Evolutionary conservation across 306 rosid genomes (phyloP), one percentile per base, ranked within the genome.

Genomic region (Ormosia semicastrata): DNA sequence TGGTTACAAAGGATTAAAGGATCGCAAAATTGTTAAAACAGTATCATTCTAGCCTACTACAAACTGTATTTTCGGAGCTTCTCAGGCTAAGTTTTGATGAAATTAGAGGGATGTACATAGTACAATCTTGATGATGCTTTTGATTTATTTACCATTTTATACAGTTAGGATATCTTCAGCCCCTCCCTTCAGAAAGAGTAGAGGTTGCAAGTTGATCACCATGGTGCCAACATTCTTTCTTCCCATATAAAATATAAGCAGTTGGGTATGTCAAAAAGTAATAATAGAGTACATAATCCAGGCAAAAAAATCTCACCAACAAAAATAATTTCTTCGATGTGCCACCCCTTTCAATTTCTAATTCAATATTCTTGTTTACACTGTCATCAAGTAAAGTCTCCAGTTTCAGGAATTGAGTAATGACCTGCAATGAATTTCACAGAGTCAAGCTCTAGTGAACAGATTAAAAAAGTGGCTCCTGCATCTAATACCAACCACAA

Each of bases 321-420:
- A 95, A 74, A 80, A 88, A 82, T 64, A 92, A 89, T 47, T 81
- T 89, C 69, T 89, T 86, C 34, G 87, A 79, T 47, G 82, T 36
- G 70, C 95, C 97, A 41, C 99, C 97, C 87, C 98, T 92, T 89
- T 95, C 98, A 81, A 93, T 85, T 84, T 89, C 94, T 78, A 95
- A 82, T 75, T 89, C 97, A 74, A 95, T 86, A 79, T 83, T 86
- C 81, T 87, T 87, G 76, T 87, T 83, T 54, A 93, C 98, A 85
- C 91, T 93, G 78, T 92, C 99, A 92, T 95, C 98, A 81, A 93
- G 89, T 81, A 95, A 78, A 62, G 91, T 88, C 93, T 93, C 98
- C 90, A 95, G 65, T 84, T 93, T 95, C 77, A 95, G 88, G 85
- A 95, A 95, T 82, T 95, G 99, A 36, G 98, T 95, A 60, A 88